Evolutionary conservation across 208 protist genomes (phyloP).

Genomic region (Trichomonas gallinae): DNA sequence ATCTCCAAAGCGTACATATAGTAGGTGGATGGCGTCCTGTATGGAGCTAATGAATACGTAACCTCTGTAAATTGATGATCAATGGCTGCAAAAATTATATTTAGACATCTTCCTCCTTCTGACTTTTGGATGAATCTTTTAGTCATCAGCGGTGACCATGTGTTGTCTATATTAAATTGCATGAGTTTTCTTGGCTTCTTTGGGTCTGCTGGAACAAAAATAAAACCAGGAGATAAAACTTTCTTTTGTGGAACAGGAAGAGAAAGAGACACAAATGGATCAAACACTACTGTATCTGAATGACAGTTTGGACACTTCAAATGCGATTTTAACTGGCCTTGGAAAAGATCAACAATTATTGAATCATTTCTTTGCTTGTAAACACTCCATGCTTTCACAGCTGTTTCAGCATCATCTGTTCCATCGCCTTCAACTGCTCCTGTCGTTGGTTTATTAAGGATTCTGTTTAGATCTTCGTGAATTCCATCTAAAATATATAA

Average conservation of each 20-base stretch:
- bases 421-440: background rate
- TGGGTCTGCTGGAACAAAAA: background rate
- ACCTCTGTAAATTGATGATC: background rate
- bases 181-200: background rate
- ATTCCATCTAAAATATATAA: slow-evolving; percentile 63
- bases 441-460: slow-evolving; percentile 42
- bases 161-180: background rate
- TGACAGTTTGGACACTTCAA: slow-evolving; percentile 6
- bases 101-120: background rate
- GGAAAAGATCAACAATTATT: background rate
- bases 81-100: background rate
- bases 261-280: background rate
- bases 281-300: background rate
- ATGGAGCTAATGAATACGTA: background rate
- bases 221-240: background rate
- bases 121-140: background rate
- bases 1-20: background rate
- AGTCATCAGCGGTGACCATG: background rate
- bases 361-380: background rate
- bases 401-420: background rate
- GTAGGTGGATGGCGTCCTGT: background rate
- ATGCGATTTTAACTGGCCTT: background rate
- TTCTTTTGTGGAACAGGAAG: background rate
- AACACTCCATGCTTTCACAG: background rate
- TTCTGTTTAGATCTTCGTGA: slow-evolving; percentile 65